Conservation (phyloP, 208 protist species). For the Trypanosoma mega region DNA sequence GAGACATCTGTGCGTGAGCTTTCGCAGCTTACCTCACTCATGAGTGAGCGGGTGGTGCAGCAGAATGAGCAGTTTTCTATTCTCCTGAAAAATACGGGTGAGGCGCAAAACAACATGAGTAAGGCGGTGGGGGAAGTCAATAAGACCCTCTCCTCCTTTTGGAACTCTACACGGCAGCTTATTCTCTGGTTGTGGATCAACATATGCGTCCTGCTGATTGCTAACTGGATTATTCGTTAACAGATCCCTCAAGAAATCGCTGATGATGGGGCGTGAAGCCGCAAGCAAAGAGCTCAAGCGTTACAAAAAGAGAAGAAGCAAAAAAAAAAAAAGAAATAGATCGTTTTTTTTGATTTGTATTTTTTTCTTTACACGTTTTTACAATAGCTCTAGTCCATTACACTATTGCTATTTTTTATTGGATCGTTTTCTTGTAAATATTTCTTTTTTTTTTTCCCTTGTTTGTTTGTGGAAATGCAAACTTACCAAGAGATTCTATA, state of each 20-base stretch:
- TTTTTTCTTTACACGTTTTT: neutral
- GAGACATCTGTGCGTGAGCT: conserved; percentile 79
- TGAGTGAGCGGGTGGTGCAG: conserved; percentile 79
- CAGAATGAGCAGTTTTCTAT: conserved; percentile 86
- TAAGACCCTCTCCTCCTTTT: conserved; percentile 49
- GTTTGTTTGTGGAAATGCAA: too few species aligned
- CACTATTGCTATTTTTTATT: too few species aligned
- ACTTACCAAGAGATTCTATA: too few species aligned
- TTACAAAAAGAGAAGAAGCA: too few species aligned
- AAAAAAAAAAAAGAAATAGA: too few species aligned
- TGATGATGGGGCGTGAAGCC: too few species aligned
- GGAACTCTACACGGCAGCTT: conserved; percentile 76
- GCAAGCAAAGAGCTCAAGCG: too few species aligned
- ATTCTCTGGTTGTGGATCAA: conserved; percentile 75
- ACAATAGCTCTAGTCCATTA: too few species aligned
- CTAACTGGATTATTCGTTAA: conserved; percentile 52
- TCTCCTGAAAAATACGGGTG: conserved; percentile 68
- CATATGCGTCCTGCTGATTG: conserved; percentile 47
- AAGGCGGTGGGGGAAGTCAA: conserved; percentile 63
- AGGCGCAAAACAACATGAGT: conserved; percentile 53
- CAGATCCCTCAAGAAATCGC: too few species aligned
- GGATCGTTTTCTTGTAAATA: too few species aligned
- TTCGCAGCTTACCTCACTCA: conserved; percentile 83
- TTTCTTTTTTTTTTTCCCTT: too few species aligned
- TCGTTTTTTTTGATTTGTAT: too few species aligned